Conservation (phyloP, 2,329 filamentous ascomycete genomes). For the Sporothrix inflata region DNA sequence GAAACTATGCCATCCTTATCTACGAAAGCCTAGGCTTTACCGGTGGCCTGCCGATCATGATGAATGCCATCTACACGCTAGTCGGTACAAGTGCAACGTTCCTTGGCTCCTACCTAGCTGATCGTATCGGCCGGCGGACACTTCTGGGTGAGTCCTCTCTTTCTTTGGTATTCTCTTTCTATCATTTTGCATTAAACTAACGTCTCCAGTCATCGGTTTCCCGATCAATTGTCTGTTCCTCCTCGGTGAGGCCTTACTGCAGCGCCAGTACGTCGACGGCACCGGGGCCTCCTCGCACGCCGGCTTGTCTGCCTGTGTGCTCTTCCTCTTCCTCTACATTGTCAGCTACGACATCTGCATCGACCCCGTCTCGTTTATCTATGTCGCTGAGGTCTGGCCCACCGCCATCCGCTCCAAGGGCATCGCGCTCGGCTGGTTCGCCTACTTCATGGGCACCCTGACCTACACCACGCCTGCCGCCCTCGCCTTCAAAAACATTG, state of each 20-base stretch:
- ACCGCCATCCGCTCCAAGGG: conserved; percentile 25
- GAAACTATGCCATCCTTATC: conserved; percentile 26
- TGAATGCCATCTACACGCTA: conserved; percentile 26
- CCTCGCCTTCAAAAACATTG: conserved; percentile 23
- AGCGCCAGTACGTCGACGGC: conserved; percentile 25
- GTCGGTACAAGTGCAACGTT: conserved; percentile 17
- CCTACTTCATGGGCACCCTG: conserved; percentile 22
- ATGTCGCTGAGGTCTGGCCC: conserved; percentile 27
- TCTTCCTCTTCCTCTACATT: conserved; percentile 26
- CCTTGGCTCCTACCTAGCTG: conserved; percentile 18
- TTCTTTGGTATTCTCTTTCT: background rate
- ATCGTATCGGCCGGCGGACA: conserved; percentile 15
- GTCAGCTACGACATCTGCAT: conserved; percentile 26
- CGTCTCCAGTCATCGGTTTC: conserved; percentile 5
- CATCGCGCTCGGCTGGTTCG: conserved; percentile 24
- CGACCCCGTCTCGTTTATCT: conserved; percentile 21
- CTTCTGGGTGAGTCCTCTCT: background rate
- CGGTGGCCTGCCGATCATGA: conserved; percentile 26
- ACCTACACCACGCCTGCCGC: conserved; percentile 24
- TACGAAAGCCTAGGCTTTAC: conserved; percentile 23
- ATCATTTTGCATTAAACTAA: background rate
- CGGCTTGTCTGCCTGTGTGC: conserved; percentile 11
- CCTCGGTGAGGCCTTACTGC: conserved; percentile 22
- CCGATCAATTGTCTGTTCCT: conserved; percentile 10
- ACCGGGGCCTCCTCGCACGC: background rate